A percentile compares a stretch with the other conserved stretches of the same genome.
phyloP scores from a whole-genome alignment of 352 stramenopile species.

The Phytophthora lateralis region DNA sequence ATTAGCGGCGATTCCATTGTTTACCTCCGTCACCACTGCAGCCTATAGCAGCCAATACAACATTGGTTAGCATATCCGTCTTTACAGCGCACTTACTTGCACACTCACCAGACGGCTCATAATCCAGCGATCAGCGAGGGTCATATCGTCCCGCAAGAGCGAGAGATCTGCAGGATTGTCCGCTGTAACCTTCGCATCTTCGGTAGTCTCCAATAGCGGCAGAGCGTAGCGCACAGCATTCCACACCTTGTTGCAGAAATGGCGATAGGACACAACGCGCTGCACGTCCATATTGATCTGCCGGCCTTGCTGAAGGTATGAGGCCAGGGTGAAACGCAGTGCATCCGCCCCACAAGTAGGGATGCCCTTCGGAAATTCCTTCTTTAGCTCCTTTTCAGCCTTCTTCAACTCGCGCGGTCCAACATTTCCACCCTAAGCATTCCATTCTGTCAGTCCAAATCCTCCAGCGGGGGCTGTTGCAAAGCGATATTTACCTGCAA shows the following conservation, averaged over 20 bases:
- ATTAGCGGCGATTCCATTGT: constrained; percentile 71
- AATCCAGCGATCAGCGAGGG: constrained; percentile 81
- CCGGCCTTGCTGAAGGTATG: constrained; percentile 91
- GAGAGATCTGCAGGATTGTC: constrained; percentile 28
- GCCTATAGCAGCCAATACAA: constrained; percentile 33
- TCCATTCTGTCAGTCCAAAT: constrained; percentile 3
- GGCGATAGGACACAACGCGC: constrained; percentile 79
- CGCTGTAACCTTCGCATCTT: not conserved
- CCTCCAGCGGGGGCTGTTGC: not conserved
- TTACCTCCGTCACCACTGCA: constrained; percentile 59
- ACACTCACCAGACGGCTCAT: constrained; percentile 74
- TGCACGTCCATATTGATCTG: constrained; percentile 92
- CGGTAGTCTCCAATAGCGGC: constrained; percentile 51
- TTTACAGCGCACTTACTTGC: not conserved
- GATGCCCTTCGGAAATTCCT: constrained; percentile 98
- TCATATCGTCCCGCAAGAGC: constrained; percentile 48
- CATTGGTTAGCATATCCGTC: constrained; percentile 8
- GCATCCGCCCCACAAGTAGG: constrained; percentile 98
- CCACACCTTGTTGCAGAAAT: constrained; percentile 93
- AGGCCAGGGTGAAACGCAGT: constrained; percentile 96
- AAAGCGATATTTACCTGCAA: constrained; percentile 68
- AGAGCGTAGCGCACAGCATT: constrained; percentile 84
- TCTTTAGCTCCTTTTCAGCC: constrained; percentile 95
- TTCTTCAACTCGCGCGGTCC: constrained; percentile 93
- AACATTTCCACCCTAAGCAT: constrained; percentile 63